These are phyloP conservation scores for Huntiella abstrusa DNA, from an alignment of 2,329 filamentous ascomycete genomes.

Conservation along the genomic window DNA sequence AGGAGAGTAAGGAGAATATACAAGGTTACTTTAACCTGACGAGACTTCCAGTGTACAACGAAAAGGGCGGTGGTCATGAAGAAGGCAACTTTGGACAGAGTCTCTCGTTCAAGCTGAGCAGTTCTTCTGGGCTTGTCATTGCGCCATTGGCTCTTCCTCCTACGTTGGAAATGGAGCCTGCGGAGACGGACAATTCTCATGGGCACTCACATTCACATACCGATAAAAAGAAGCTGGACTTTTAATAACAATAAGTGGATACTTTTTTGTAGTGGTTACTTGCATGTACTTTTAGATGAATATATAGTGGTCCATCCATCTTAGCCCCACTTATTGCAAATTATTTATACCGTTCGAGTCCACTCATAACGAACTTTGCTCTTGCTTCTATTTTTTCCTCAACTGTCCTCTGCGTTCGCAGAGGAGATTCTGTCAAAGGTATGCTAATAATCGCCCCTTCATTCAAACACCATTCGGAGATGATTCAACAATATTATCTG, in stretches of 20 bases:
- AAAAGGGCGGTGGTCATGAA: conserved; percentile 64
- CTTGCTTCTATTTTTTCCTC: neutral
- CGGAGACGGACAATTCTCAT: conserved; percentile 1
- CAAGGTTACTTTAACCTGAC: conserved; percentile 72
- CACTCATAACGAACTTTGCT: too few relatives aligned
- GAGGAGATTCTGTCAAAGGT: conserved; percentile 1
- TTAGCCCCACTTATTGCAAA: too few relatives aligned
- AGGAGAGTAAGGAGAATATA: conserved; percentile 6
- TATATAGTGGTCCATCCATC: too few relatives aligned
- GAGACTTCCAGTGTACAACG: conserved; percentile 65
- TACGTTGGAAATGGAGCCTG: conserved; percentile 42
- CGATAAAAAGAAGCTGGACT: conserved; percentile 24
- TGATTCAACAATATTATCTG: conserved; percentile 23
- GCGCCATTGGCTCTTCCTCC: conserved; percentile 81
- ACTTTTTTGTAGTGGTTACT: neutral
- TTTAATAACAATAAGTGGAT: neutral
- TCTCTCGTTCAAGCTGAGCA: conserved; percentile 75
- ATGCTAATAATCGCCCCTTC: neutral
- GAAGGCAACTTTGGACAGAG: conserved; percentile 57
- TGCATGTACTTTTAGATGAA: too few relatives aligned
- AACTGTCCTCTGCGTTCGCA: neutral
- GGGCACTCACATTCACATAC: conserved; percentile 12
- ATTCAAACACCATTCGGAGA: neutral
- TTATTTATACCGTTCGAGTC: too few relatives aligned
- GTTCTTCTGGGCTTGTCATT: conserved; percentile 62